Evolutionary conservation across 805 yeast species (phyloP).

Genomic region (Isabelozyma heimii): DNA sequence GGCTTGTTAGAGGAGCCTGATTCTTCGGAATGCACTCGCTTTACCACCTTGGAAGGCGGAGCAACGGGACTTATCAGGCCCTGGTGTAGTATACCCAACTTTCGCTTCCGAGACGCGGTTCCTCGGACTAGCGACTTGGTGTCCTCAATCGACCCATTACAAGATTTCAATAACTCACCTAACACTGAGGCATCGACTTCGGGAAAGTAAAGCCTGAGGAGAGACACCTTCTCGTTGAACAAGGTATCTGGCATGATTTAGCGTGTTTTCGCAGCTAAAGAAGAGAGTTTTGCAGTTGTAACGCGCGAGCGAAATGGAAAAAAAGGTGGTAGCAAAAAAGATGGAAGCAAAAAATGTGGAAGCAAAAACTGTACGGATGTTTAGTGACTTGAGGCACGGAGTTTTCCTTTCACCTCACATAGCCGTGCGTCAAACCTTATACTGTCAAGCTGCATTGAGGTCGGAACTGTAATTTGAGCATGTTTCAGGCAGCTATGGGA

Average conservation of each 20-base stretch:
- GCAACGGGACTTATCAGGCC: not conserved
- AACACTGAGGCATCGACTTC: conserved; percentile 37
- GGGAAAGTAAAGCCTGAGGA: conserved; percentile 40
- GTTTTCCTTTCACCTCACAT: too few species aligned
- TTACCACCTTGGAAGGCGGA: not conserved
- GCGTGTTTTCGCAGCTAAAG: not conserved
- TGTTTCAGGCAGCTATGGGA: too few species aligned
- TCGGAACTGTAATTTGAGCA: too few species aligned
- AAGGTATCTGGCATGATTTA: not conserved
- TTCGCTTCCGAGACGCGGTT: conserved; percentile 3
- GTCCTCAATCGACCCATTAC: conserved; percentile 49
- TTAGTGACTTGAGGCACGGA: too few species aligned
- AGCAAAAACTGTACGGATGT: not conserved
- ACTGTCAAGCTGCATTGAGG: too few species aligned
- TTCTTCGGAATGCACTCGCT: not conserved
- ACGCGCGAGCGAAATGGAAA: not conserved
- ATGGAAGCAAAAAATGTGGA: not conserved
- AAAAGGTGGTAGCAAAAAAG: not conserved
- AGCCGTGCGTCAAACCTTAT: too few species aligned
- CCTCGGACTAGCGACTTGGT: conserved; percentile 43
- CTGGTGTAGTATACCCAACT: conserved; percentile 11
- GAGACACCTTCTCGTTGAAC: conserved; percentile 26
- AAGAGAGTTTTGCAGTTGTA: not conserved
- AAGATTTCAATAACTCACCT: conserved; percentile 50
- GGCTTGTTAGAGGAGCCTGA: not conserved